phyloP scores from a whole-genome alignment of 768 basidiomycete genomes.

The Tulasnella sp. region DNA sequence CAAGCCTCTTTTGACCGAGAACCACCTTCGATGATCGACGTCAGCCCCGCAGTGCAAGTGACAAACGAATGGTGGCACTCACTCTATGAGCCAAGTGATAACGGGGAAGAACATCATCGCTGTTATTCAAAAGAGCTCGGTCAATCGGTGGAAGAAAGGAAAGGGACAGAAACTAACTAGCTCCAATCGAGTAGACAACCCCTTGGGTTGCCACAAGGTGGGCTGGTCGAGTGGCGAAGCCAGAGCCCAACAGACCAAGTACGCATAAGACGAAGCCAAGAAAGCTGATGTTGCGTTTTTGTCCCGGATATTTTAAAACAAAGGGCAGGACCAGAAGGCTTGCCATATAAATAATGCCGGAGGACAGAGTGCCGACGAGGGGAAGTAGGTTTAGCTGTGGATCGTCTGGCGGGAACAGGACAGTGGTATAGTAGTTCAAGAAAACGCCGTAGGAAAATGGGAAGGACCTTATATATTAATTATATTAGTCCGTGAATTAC shows the following conservation, averaged over 20 bases:
- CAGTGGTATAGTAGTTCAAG: conserved; percentile 22
- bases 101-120: conserved; percentile 26
- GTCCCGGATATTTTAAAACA: conserved; percentile 15
- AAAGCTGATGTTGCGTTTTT: conserved; percentile 15
- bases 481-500: background rate
- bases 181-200: conserved; percentile 19
- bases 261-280: conserved; percentile 17
- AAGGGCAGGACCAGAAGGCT: conserved; percentile 22
- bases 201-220: conserved; percentile 22
- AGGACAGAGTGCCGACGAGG: conserved; percentile 22
- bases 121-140: background rate
- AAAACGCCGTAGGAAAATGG: conserved; percentile 24
- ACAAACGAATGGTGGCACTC: background rate
- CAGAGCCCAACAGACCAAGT: conserved; percentile 10
- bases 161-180: background rate
- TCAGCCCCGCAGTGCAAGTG: background rate
- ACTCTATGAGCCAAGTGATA: conserved; percentile 13
- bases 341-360: conserved; percentile 21
- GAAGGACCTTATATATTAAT: background rate
- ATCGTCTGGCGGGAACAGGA: conserved; percentile 11
- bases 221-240: conserved; percentile 12
- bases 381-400: conserved; percentile 13
- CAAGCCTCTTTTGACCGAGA: conserved; percentile 22
- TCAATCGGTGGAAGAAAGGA: background rate
- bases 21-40: background rate